Evolutionary conservation across 352 stramenopile species (phyloP).

Genomic region (Plasmopara viticola): DNA sequence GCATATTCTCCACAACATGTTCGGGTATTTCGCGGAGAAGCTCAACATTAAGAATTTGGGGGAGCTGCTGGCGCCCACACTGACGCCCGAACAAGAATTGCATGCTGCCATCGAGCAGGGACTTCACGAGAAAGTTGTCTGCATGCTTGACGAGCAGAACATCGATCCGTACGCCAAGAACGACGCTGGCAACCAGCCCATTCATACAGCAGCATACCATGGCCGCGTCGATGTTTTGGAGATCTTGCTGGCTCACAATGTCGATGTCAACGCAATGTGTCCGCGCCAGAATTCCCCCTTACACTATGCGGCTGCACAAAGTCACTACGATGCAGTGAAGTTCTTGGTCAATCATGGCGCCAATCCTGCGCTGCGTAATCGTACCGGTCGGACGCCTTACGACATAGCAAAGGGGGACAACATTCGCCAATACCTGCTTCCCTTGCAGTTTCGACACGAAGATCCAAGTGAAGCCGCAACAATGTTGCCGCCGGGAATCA

Average conservation of each 20-base stretch:
- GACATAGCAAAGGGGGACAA: conserved; percentile 81
- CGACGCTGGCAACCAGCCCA: conserved; percentile 65
- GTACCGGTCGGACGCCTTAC: conserved; percentile 71
- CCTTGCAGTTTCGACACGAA: conserved; percentile 85
- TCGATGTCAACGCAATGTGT: conserved; percentile 65
- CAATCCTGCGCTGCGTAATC: conserved; percentile 77
- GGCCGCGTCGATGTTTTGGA: conserved; percentile 70
- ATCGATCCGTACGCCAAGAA: conserved; percentile 67
- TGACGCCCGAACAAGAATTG: conserved; percentile 83
- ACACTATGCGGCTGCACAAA: conserved; percentile 78
- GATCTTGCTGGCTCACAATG: conserved; percentile 53
- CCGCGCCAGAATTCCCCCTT: conserved; percentile 73
- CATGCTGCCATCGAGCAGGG: conserved; percentile 73
- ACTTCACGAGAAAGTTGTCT: conserved; percentile 60
- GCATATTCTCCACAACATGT: conserved; percentile 38
- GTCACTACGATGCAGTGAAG: conserved; percentile 65
- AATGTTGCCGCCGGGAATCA: conserved; percentile 70
- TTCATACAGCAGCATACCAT: conserved; percentile 83
- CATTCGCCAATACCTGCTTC: conserved; percentile 79
- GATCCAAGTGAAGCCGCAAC: conserved; percentile 53
- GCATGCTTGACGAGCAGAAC: conserved; percentile 64
- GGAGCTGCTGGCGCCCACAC: conserved; percentile 80
- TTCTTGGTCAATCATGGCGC: conserved; percentile 63
- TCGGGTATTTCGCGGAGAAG: conserved; percentile 84
- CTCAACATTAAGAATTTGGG: conserved; percentile 87